Evolutionary conservation across 495 filamentous ascomycete species (phyloP).

Genomic region (Trichocladium antarcticum): DNA sequence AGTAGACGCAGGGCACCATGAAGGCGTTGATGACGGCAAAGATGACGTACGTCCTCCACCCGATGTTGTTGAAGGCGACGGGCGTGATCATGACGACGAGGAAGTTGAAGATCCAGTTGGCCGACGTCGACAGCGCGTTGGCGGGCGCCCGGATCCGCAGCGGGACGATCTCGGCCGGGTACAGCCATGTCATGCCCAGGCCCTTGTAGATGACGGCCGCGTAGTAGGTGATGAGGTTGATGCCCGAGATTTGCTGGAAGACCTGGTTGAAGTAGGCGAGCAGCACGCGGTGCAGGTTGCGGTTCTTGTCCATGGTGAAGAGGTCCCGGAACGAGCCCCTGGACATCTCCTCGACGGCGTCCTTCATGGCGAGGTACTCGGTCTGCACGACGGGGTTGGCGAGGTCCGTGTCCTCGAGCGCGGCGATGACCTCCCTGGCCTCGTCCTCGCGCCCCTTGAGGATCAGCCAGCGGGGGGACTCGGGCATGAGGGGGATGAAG

Average conservation of each 20-base stretch:
- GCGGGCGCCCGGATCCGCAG: slow-evolving; percentile 1
- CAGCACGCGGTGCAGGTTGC: slow-evolving; percentile 45
- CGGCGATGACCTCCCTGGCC: slow-evolving; percentile 36
- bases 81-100: slow-evolving; percentile 71
- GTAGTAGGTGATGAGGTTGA: slow-evolving; percentile 72
- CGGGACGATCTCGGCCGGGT: slow-evolving; percentile 46
- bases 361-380: slow-evolving; percentile 63
- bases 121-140: slow-evolving; percentile 43
- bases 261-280: slow-evolving; percentile 11
- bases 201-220: slow-evolving; percentile 54
- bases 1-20: slow-evolving; percentile 62
- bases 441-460: slow-evolving; percentile 48
- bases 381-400: slow-evolving; percentile 47
- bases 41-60: slow-evolving; percentile 70
- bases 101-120: slow-evolving; percentile 76
- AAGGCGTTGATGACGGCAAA: slow-evolving; percentile 59
- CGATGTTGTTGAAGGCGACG: slow-evolving; percentile 53
- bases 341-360: slow-evolving; percentile 60
- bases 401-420: slow-evolving; percentile 41
- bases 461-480: slow-evolving; percentile 50
- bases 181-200: slow-evolving; percentile 50
- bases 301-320: slow-evolving; percentile 59
- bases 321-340: slow-evolving; percentile 55
- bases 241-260: slow-evolving; percentile 34
- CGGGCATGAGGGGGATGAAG: slow-evolving; percentile 48